These are phyloP conservation scores for Epichloe aotearoae DNA, from an alignment of 2,329 filamentous ascomycete genomes.

Conservation along the genomic window DNA sequence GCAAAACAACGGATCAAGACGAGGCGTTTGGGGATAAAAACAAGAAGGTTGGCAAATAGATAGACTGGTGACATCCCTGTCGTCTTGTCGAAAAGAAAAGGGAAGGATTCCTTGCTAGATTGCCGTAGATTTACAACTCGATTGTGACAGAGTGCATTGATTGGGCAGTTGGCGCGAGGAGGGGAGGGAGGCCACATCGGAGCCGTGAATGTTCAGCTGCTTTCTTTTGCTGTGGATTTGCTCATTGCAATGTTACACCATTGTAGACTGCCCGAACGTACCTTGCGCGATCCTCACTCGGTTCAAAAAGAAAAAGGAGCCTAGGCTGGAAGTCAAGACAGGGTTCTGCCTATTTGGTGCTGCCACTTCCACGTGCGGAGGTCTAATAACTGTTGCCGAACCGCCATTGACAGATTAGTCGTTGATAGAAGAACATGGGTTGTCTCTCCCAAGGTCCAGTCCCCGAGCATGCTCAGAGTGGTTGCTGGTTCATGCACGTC, in stretches of 20 bases:
- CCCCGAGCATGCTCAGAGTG: not conserved
- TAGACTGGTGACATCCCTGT: too few species aligned
- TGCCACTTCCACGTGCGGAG: constrained; percentile 1
- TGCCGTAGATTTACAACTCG: too few species aligned
- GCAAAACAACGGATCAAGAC: not conserved
- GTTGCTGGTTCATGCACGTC: not conserved
- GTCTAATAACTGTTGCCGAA: not conserved
- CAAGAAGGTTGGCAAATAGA: too few species aligned
- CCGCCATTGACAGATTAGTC: not conserved
- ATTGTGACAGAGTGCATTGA: too few species aligned
- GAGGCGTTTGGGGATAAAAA: too few species aligned
- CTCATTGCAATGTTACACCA: not conserved
- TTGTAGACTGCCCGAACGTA: not conserved
- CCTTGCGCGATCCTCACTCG: not conserved
- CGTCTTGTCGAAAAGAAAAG: too few species aligned
- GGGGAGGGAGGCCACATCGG: not conserved
- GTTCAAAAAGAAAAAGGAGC: not conserved
- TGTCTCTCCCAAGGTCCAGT: not conserved
- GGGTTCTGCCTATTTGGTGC: not conserved
- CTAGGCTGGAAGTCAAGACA: not conserved
- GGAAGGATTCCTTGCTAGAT: too few species aligned
- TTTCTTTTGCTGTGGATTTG: too few species aligned
- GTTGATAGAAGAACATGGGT: not conserved
- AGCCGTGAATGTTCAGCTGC: not conserved
- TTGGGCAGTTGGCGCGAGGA: not conserved